Conservation (phyloP, 805 yeast genomes). For the Saccharomyces cerevisiae region DNA sequence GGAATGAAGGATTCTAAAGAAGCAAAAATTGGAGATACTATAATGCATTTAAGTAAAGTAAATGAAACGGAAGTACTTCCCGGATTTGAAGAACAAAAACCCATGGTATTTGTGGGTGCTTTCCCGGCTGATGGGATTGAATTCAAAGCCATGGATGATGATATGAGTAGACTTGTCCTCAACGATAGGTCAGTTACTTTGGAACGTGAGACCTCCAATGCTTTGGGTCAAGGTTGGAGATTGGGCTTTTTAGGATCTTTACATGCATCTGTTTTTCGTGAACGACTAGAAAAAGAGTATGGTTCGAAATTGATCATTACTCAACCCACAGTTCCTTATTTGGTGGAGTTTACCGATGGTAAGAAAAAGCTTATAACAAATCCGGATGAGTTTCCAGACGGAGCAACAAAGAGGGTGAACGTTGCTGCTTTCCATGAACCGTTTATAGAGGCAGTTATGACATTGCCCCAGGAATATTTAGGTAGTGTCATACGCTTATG, state of each 20-base stretch:
- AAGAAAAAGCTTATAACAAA: conserved; percentile 62
- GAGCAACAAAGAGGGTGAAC: conserved; percentile 20
- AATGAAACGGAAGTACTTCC: conserved; percentile 68
- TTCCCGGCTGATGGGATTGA: conserved; percentile 94
- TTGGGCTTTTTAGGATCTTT: conserved; percentile 88
- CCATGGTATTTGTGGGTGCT: conserved; percentile 98
- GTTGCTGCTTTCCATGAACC: conserved; percentile 64
- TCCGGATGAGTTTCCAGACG: conserved; percentile 83
- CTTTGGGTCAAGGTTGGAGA: conserved; percentile 97
- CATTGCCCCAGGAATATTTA: conserved; percentile 81
- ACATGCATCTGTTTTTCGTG: conserved; percentile 92
- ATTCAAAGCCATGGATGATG: conserved; percentile 81
- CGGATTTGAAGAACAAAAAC: conserved; percentile 94
- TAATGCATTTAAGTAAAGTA: conserved; percentile 49
- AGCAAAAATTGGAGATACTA: conserved; percentile 87
- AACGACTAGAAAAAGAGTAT: conserved; percentile 84
- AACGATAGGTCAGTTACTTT: conserved; percentile 89
- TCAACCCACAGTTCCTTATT: conserved; percentile 93
- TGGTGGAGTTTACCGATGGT: conserved; percentile 61
- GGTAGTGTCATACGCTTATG: conserved; percentile 84
- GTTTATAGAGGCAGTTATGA: conserved; percentile 80
- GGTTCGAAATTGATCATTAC: conserved; percentile 89
- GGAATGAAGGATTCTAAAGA: conserved; percentile 86
- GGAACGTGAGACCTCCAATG: conserved; percentile 85
- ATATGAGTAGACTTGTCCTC: conserved; percentile 76